Base-by-base conservation (phyloP, 805 yeast species). In the Teunomyces lycoperdinae region DNA sequence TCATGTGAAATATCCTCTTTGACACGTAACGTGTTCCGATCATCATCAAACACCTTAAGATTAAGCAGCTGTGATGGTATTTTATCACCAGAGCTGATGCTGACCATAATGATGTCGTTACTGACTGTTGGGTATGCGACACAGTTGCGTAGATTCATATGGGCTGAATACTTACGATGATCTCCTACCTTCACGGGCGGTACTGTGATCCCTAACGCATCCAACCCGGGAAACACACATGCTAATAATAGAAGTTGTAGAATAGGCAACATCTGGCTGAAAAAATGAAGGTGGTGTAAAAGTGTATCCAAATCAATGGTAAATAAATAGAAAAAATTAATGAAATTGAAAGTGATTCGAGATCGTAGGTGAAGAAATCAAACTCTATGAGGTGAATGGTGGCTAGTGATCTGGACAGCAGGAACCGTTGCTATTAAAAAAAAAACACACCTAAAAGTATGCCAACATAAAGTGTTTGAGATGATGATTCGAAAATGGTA, bases 71-170 rank as follows among this genome's bases (percentile, higher is more conserved):
- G 78, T n/a, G 70, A 61, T 2, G 64, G 50, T 4, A 64, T 32
- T 24, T 52, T 60, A 29, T 63, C 67, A 30, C 76, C 75, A 42
- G 62, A 49, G 13, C 60, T 50, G 39, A 72, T 52, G 27, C 54
- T 58, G 11, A 71, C 62, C 61, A 70, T 58, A 14, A 73, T 55
- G 27, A 72, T 61, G 46, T 73, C 78, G 52, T 72, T 67, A 34
- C 62, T 57, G 28, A 62, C 61, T 6, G 75, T 68, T 9, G 58
- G 54, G 53, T 73, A 73, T 33, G 65, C 62, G 10, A 73, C 48
- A 56, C 78, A 73, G 50, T 71, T 63, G 38, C 54, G 47, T 33
- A 71, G 54, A 54, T 70, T 61, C 31, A 58, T 43, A 27, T 59
- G 43, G 29, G 70, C 58, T n/a, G 73, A 63, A 48, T 62, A 58